Percentiles rank a stretch among this genome's conserved stretches.
Evolutionary conservation across 2,329 filamentous ascomycete species (phyloP).

Genomic region (Pseudogymnoascus sp.): DNA sequence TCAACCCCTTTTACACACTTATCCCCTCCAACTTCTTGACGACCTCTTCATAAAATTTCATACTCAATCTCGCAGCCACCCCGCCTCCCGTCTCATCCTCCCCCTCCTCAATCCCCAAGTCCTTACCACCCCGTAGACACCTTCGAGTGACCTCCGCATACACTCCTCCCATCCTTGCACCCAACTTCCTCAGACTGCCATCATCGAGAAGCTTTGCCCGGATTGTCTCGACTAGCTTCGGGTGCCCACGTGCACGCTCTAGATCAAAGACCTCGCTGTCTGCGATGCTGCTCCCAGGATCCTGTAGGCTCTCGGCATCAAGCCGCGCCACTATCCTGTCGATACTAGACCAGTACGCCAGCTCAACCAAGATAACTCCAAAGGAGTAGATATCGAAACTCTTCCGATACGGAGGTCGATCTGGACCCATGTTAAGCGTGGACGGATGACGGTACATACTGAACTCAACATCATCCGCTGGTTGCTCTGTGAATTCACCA

Average conservation of each 20-base stretch:
- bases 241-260: slow-evolving; percentile 29
- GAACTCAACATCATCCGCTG: slow-evolving; percentile 36
- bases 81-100: slow-evolving; percentile 37
- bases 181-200: slow-evolving; percentile 29
- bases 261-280: slow-evolving; percentile 30
- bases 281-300: neutral
- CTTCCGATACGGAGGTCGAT: slow-evolving; percentile 36
- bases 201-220: slow-evolving; percentile 29
- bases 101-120: slow-evolving; percentile 30
- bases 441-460: slow-evolving; percentile 44
- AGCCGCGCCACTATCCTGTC: slow-evolving; percentile 32
- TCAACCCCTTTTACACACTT: slow-evolving; percentile 14
- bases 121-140: slow-evolving; percentile 32
- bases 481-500: slow-evolving; percentile 44
- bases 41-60: slow-evolving; percentile 38
- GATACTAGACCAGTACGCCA: slow-evolving; percentile 45
- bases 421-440: slow-evolving; percentile 15
- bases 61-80: slow-evolving; percentile 34
- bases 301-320: neutral
- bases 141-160: slow-evolving; percentile 33
- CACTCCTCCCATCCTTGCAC: slow-evolving; percentile 34
- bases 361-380: slow-evolving; percentile 44
- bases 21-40: slow-evolving; percentile 35
- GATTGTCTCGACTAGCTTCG: slow-evolving; percentile 33
- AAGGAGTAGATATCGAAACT: slow-evolving; percentile 46